Conservation (phyloP, 805 yeast species). For the Schwanniomyces polymorphus region DNA sequence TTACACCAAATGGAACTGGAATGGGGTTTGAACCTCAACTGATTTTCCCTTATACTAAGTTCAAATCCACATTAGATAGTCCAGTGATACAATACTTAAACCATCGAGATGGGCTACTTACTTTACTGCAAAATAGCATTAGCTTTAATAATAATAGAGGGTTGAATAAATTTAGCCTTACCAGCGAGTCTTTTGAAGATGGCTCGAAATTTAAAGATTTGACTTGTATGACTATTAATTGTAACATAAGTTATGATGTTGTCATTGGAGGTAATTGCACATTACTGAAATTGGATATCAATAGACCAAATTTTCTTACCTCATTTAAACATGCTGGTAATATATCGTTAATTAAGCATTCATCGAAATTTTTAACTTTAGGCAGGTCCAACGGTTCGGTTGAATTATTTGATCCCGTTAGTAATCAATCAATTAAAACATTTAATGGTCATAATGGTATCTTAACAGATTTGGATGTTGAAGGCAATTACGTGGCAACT, state of each 20-base stretch:
- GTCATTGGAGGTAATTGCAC: slow-evolving; percentile 22
- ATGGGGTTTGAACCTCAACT: slow-evolving; percentile 17
- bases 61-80: slow-evolving; percentile 22
- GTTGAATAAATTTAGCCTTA: slow-evolving; percentile 17
- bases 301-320: slow-evolving; percentile 22
- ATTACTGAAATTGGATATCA: slow-evolving; percentile 33
- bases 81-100: slow-evolving; percentile 29
- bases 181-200: slow-evolving; percentile 11
- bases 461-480: slow-evolving; percentile 62
- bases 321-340: slow-evolving; percentile 43
- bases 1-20: slow-evolving; percentile 19
- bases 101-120: slow-evolving; percentile 33
- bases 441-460: slow-evolving; percentile 63
- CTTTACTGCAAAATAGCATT: slow-evolving; percentile 30
- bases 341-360: slow-evolving; percentile 45
- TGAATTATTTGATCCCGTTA: slow-evolving; percentile 61
- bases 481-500: slow-evolving; percentile 68
- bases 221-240: slow-evolving; percentile 33
- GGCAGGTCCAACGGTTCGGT: slow-evolving; percentile 62
- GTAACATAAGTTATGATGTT: slow-evolving; percentile 28
- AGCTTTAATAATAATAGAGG: slow-evolving; percentile 38
- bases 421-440: slow-evolving; percentile 46
- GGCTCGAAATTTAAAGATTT: slow-evolving; percentile 18
- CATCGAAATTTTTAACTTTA: slow-evolving; percentile 52
- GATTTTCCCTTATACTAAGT: slow-evolving; percentile 37